phyloP scores from a whole-genome alignment of 805 yeast genomes.

The Saccharomycopsis amapae region DNA sequence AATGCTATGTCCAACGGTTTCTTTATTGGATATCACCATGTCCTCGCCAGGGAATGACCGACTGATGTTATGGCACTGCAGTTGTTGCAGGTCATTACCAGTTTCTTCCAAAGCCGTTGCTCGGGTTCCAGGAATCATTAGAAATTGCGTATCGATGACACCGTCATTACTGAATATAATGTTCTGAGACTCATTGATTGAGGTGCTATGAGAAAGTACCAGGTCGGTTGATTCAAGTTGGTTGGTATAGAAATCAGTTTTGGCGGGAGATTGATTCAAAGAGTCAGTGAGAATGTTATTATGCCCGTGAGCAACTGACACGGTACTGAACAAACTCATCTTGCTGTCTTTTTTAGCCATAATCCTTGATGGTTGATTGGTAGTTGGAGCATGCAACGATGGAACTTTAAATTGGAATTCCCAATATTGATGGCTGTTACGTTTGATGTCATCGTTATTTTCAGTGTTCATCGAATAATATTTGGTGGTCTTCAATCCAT shows the following conservation, averaged over 20 bases:
- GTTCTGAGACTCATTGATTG: too few species aligned
- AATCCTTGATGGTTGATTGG: neutral
- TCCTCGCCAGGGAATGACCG: constrained; percentile 9
- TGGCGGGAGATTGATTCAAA: neutral
- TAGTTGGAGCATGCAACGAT: neutral
- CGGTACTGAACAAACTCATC: neutral
- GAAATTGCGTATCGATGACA: too few species aligned
- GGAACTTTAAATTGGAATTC: constrained; percentile 2
- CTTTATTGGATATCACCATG: neutral
- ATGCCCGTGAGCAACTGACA: too few species aligned
- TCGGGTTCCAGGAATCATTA: too few species aligned
- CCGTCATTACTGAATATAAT: too few species aligned
- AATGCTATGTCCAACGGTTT: too few species aligned
- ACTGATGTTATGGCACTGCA: constrained; percentile 2
- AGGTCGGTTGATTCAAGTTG: neutral
- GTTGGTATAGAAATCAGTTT: neutral
- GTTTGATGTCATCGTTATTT: neutral
- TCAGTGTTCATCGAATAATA: too few species aligned
- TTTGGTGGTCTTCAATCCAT: too few species aligned
- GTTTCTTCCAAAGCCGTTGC: too few species aligned
- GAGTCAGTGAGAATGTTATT: constrained; percentile 4
- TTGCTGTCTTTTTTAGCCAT: neutral
- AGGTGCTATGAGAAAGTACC: too few species aligned
- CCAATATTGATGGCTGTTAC: neutral
- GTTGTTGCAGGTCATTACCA: too few species aligned